These are phyloP conservation scores for Alternaria arborescens DNA, from an alignment of 2,329 filamentous ascomycete species.

Conservation along the genomic window DNA sequence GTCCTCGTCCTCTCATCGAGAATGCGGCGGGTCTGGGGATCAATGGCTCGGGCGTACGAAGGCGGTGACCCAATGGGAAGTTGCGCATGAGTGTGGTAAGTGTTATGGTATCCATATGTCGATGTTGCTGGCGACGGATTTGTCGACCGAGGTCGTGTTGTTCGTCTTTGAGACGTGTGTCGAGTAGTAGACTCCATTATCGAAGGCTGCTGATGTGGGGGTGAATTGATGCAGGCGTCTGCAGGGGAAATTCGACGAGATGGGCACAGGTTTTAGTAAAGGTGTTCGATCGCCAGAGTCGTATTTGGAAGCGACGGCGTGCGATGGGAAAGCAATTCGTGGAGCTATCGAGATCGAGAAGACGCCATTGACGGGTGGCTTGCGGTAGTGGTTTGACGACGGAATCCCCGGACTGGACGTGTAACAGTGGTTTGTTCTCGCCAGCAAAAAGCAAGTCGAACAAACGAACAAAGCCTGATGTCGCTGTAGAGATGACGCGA, in stretches of 20 bases:
- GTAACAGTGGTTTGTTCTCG: slow-evolving; percentile 18
- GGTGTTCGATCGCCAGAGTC: not conserved
- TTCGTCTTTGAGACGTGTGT: slow-evolving; percentile 18
- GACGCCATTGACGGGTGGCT: slow-evolving; percentile 20
- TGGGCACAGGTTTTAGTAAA: not conserved
- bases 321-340: slow-evolving; percentile 20
- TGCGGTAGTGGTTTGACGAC: slow-evolving; percentile 24
- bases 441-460: slow-evolving; percentile 4
- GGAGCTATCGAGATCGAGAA: slow-evolving; percentile 11
- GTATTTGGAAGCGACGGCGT: slow-evolving; percentile 8
- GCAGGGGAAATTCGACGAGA: not conserved
- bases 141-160: slow-evolving; percentile 25
- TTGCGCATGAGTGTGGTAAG: slow-evolving; percentile 51
- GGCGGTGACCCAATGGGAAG: slow-evolving; percentile 41
- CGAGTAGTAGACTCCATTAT: slow-evolving; percentile 16
- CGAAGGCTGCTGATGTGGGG: not conserved
- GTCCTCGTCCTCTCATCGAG: slow-evolving; percentile 34
- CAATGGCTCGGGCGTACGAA: slow-evolving; percentile 42
- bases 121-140: slow-evolving; percentile 32
- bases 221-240: not conserved
- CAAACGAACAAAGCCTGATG: slow-evolving; percentile 10
- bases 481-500: not conserved
- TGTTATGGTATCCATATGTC: slow-evolving; percentile 55
- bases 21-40: slow-evolving; percentile 26
- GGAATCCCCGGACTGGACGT: slow-evolving; percentile 11